Evolutionary conservation across 2,329 filamentous ascomycete genomes (phyloP).

Genomic region (Colletotrichum sansevieriae): DNA sequence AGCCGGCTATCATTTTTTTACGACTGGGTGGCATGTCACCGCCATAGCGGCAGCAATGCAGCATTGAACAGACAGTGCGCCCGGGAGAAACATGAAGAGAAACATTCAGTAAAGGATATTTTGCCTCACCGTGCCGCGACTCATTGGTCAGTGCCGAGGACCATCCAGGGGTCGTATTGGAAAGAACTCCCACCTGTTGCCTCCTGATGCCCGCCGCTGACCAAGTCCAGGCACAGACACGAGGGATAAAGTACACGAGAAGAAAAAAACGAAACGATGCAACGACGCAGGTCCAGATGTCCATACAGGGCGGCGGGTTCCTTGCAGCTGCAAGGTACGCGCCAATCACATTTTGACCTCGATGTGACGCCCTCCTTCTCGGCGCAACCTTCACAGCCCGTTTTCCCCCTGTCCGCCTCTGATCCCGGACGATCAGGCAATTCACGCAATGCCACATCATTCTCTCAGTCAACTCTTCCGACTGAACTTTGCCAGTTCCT

Average conservation of each 20-base stretch:
- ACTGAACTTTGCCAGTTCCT: constrained; percentile 3
- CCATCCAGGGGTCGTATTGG: background rate
- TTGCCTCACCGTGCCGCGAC: constrained; percentile 17
- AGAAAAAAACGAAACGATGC: constrained; percentile 4
- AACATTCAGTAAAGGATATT: constrained; percentile 23
- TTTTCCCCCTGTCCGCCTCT: constrained; percentile 37
- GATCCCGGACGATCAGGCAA: constrained; percentile 42
- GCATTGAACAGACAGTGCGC: constrained; percentile 14
- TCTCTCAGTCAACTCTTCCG: background rate
- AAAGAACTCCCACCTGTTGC: background rate
- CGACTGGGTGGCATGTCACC: background rate
- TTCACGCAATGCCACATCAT: constrained; percentile 38
- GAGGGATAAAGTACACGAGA: background rate
- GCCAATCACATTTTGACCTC: constrained; percentile 33
- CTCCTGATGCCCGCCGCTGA: background rate
- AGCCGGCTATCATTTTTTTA: no score
- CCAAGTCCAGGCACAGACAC: constrained; percentile 4
- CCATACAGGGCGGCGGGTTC: constrained; percentile 23
- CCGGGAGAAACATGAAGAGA: constrained; percentile 14
- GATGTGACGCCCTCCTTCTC: background rate
- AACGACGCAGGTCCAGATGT: constrained; percentile 2
- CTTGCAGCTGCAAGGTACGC: constrained; percentile 41
- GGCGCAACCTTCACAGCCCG: constrained; percentile 34
- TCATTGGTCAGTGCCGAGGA: constrained; percentile 4
- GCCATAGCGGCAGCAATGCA: constrained; percentile 28